Conservation (phyloP, 371 early-diverging fungal species). For the Furculomyces boomerangus region DNA sequence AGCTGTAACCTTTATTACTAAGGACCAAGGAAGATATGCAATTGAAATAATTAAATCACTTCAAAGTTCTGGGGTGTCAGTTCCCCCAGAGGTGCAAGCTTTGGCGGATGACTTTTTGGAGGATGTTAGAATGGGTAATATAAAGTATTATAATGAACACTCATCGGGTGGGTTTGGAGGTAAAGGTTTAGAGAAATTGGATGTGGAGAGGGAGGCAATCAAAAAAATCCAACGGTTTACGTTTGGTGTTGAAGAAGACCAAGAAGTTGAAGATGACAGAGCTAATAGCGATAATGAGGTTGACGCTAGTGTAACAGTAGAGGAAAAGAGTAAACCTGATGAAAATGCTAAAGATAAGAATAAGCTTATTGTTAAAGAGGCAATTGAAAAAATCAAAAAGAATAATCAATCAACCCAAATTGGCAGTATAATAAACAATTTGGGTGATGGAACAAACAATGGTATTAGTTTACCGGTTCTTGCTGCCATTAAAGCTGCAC, state of each 20-base stretch:
- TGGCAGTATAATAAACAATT: too few relatives aligned
- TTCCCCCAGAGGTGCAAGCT: slow-evolving; percentile 59
- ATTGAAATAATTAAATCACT: slow-evolving; percentile 86
- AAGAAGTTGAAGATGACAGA: slow-evolving; percentile 47
- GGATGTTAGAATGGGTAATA: slow-evolving; percentile 79
- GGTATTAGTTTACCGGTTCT: slow-evolving; percentile 9
- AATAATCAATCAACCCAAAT: too few relatives aligned
- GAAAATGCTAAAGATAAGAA: slow-evolving; percentile 30
- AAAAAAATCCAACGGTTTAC: slow-evolving; percentile 81
- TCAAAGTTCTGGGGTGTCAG: slow-evolving; percentile 43
- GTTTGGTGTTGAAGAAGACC: slow-evolving; percentile 56
- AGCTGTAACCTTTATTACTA: slow-evolving; percentile 67
- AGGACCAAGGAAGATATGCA: slow-evolving; percentile 87
- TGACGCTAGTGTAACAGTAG: background rate
- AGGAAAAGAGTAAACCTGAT: background rate
- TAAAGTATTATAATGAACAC: slow-evolving; percentile 31
- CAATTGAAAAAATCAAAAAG: too few relatives aligned
- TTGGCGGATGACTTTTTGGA: slow-evolving; percentile 64
- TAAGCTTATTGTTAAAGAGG: too few relatives aligned
- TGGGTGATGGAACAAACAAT: too few relatives aligned
- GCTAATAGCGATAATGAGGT: slow-evolving; percentile 12
- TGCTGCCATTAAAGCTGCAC: slow-evolving; percentile 19
- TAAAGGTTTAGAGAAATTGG: slow-evolving; percentile 87
- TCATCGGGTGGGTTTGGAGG: slow-evolving; percentile 86
- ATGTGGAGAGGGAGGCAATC: slow-evolving; percentile 77